These are phyloP conservation scores for Ogataea angusta DNA, from an alignment of 805 yeast genomes.

Conservation along the genomic window DNA sequence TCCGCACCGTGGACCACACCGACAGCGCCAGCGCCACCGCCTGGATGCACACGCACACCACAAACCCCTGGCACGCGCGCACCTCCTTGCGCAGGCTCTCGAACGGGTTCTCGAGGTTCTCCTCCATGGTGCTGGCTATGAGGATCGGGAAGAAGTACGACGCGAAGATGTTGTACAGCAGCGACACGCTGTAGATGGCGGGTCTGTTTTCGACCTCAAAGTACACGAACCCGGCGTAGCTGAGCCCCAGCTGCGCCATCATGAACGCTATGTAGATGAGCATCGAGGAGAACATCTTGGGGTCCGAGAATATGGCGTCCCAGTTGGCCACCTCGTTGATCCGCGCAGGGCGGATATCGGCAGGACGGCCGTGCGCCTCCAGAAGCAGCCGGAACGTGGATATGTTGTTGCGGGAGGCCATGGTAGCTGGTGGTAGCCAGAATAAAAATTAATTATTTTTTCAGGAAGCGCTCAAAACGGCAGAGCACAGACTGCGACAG, in stretches of 20 bases:
- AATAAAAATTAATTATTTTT: neutral
- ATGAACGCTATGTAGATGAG: slow-evolving; percentile 21
- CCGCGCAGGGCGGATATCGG: slow-evolving; percentile 12
- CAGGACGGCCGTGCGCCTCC: slow-evolving; percentile 7
- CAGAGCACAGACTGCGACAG: slow-evolving; percentile 50
- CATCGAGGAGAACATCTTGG: slow-evolving; percentile 19
- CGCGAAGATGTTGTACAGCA: slow-evolving; percentile 23
- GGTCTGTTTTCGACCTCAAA: slow-evolving; percentile 28
- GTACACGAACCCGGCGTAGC: slow-evolving; percentile 28
- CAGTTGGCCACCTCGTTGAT: slow-evolving; percentile 24
- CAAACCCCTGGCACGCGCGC: slow-evolving; percentile 21
- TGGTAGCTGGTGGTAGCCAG: neutral
- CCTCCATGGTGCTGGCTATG: slow-evolving; percentile 22
- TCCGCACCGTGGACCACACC: slow-evolving; percentile 20
- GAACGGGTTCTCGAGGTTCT: slow-evolving; percentile 25
- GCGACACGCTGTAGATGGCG: slow-evolving; percentile 21
- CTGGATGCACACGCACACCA: slow-evolving; percentile 20
- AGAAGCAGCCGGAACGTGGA: slow-evolving; percentile 8
- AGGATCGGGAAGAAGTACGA: slow-evolving; percentile 30
- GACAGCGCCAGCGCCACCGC: slow-evolving; percentile 20
- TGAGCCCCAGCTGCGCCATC: slow-evolving; percentile 26
- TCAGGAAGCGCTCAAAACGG: slow-evolving; percentile 44
- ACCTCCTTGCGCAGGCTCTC: slow-evolving; percentile 24
- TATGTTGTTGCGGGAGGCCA: slow-evolving; percentile 10
- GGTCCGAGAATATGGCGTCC: slow-evolving; percentile 26